Base-by-base conservation (phyloP, 805 yeast genomes). In the Yarrowia phangngaensis region DNA sequence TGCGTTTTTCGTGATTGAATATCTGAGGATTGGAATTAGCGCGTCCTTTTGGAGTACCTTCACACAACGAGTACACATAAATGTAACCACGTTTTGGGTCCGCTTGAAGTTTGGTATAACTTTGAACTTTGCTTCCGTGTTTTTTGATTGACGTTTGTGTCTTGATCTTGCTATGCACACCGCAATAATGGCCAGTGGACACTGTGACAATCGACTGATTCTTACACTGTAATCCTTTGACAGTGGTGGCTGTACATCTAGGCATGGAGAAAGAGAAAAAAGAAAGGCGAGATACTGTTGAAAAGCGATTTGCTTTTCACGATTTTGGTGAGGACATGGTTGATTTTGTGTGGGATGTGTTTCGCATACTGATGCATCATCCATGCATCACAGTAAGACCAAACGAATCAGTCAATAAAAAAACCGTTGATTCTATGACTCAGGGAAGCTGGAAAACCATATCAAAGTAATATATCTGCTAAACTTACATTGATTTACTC, bases 21-120 rank as follows among this genome's bases (percentile, higher is more conserved):
- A 60, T 50, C 35, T 58, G 57, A 13, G 53, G 61, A 23, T 61
- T 59, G 15, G 36, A 28, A 13, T 54, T 57, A 4, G 34, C 45
- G n/a, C 51, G 26, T 9, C 31, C 32, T 24, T 26, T 24, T n/a
- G 8, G n/a, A n/a, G 26, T 26, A 24, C 45, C 45, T 13, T 41
- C 48, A 8, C 35, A 20, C 7, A 59, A 49, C 2, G 64, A 54
- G 53, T 62, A 62, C n/a, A 56, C 53, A 50, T 62, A 62, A 26
- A 62, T 55, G 41, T 43, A 61, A 2, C 63, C 65, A 11, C 30
- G 35, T 22, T 41, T 29, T 15, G 35, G 26, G 8, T 20, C 48
- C 16, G 22, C 20, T 15, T 41, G 13, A 8, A 27, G 48, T 16
- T 29, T 29, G 20, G 26, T 16, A 20, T 38, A 23, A 5, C 13